Evolutionary conservation across 805 yeast genomes (phyloP), one percentile per base, ranked within the genome.

Genomic region (Spathaspora passalidarum): DNA sequence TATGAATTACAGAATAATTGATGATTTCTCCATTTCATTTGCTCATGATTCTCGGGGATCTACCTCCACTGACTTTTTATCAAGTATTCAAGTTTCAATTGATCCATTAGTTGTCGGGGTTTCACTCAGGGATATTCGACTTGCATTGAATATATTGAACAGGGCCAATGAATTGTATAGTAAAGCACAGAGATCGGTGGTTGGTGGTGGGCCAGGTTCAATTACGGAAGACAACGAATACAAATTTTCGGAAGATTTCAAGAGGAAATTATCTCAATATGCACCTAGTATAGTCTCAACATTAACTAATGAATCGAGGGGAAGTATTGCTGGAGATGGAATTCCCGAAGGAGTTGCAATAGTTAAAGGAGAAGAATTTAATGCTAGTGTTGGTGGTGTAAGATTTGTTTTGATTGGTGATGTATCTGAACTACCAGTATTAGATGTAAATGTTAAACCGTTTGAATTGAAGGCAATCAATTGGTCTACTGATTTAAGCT

Each of bases 341-440:
- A 37, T 50, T 5, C 46, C 49, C 3, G 62, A 59, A 20, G 60
- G 72, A 3, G 66, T 65, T 14, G 68, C 79, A 1, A 57, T 84
- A 2, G 68, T 88, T 5, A 79, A 79, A 48, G 87, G 85, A 1
- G 97, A 91, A 62, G 81, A 78, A 38, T 64, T 89, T 39, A 72
- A 65, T 37, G 84, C 84, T 0, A 79, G 79, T 39, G 63, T 88
- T 48, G 88, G 86, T 13, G 97, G 97, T 0, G 59, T 87, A 50
- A 73, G 97, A 50, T 63, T 90, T 40, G 95, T 91, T 1, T 67
- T 91, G 42, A 86, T 91, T 51, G 97, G 97, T 60, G 95, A 88
- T 61, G 84, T 88, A 38, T 94, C 90, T 59, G 97, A 91, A 60
- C 72, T 91, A 51, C 97, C 98, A 0, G 84, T 90, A 32, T 56